Conservation (phyloP, 2,329 filamentous ascomycete genomes). For the Westerdykella sp. region DNA sequence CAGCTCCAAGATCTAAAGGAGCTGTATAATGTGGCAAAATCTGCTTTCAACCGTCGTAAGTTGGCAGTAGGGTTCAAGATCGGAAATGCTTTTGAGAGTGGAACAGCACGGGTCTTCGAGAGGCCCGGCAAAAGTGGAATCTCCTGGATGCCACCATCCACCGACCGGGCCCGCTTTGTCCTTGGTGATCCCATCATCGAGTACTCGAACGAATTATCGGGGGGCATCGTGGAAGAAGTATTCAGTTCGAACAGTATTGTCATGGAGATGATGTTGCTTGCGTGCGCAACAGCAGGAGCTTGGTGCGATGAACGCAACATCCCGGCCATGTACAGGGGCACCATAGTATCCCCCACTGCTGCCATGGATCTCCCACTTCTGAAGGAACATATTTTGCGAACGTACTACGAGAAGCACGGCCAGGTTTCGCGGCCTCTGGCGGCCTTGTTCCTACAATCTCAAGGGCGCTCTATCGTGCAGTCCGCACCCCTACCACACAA, state of each 20-base stretch:
- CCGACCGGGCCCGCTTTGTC: slow-evolving; percentile 32
- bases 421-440: slow-evolving; percentile 33
- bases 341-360: slow-evolving; percentile 17
- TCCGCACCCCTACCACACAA: slow-evolving; percentile 46
- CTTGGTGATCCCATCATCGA: slow-evolving; percentile 43
- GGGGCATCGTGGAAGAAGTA: slow-evolving; percentile 7
- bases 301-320: slow-evolving; percentile 50
- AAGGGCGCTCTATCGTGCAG: slow-evolving; percentile 41
- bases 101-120: slow-evolving; percentile 28
- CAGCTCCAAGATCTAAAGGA: slow-evolving; percentile 31
- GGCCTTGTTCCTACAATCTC: slow-evolving; percentile 37
- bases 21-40: slow-evolving; percentile 32
- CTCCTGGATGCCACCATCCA: slow-evolving; percentile 38
- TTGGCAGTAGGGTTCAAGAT: slow-evolving; percentile 34
- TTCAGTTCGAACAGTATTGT: slow-evolving; percentile 26
- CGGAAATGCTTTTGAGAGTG: slow-evolving; percentile 4
- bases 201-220: slow-evolving; percentile 7
- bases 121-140: slow-evolving; percentile 25
- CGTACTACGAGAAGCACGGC: slow-evolving; percentile 33
- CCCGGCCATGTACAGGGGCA: slow-evolving; percentile 47
- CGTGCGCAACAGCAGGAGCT: slow-evolving; percentile 44
- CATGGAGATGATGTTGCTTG: slow-evolving; percentile 50
- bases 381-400: slow-evolving; percentile 30
- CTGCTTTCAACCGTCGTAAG: slow-evolving; percentile 28
- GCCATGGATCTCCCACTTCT: slow-evolving; percentile 14